Base-by-base conservation (phyloP, 768 basidiomycete genomes). In the Lactarius indigo region DNA sequence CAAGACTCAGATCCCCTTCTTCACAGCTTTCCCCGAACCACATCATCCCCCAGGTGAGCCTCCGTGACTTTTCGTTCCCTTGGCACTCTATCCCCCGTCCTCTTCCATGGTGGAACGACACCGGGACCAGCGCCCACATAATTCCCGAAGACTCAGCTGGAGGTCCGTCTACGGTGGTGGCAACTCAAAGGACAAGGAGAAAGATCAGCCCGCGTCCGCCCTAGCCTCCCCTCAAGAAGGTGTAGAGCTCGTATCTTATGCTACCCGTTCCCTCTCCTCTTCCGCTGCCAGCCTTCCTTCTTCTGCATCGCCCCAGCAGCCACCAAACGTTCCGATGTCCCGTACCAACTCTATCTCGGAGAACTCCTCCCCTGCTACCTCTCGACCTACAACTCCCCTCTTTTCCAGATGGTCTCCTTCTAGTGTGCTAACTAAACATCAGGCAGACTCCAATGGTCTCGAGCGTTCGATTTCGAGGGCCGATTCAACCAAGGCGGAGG, bases 381-480 rank as follows among this genome's bases (percentile, higher is more conserved):
- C 73, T 30, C 72, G 75, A 52, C 76, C 76, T 18, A 69, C 71
- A 50, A 75, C 76, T 12, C 76, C 76, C 37, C 66, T 74, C 30
- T 66, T 69, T 59, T 64, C 68, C 66, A 74, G 75, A 57, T 71
- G 73, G 66, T 73, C 75, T 44, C 66, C 72, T 41, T 69, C 73
- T 42, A 73, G 69, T 58, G 68, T 73, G 68, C 76, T 78, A 47
- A 77, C 76, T 52, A 75, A 75, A 63, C 73, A 79, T 61, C 83
- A 86, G 78, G 77, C 81, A 64, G 76, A 82, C 68, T 71, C 79
- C 57, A 82, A 83, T 74, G 84, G 82, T 42, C 79, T 87, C 58
- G 83, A 85, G 59, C 84, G 80, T 66, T 77, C 74, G 37, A 66
- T 68, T 58, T 78, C 78, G 55, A 70, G 69, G 59, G 68, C 69